A percentile compares a stretch with the other conserved stretches of the same genome.
Evolutionary conservation across 805 yeast genomes (phyloP).

Genomic region (Kuraishia cidri): DNA sequence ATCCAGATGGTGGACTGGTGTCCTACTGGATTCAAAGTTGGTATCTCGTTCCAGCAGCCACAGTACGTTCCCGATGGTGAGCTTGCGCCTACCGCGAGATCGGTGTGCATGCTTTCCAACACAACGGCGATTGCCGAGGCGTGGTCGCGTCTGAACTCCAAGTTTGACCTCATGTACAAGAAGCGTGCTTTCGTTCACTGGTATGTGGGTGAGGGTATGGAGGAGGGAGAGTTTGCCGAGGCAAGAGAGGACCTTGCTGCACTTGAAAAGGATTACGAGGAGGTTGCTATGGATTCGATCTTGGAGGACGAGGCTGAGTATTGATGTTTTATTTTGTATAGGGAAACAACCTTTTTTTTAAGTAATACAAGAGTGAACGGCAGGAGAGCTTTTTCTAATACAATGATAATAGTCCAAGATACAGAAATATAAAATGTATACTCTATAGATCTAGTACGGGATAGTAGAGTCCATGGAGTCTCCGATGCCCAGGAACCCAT

Average conservation of each 20-base stretch:
- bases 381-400: too few species aligned
- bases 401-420: too few species aligned
- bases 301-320: slow-evolving; percentile 44
- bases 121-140: slow-evolving; percentile 94
- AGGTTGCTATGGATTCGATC: slow-evolving; percentile 78
- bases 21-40: slow-evolving; percentile 94
- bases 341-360: too few species aligned
- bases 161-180: slow-evolving; percentile 89
- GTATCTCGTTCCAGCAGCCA: slow-evolving; percentile 91
- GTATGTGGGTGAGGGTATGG: slow-evolving; percentile 98
- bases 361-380: too few species aligned
- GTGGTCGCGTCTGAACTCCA: slow-evolving; percentile 86
- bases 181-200: slow-evolving; percentile 96
- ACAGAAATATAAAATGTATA: too few species aligned
- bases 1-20: slow-evolving; percentile 96
- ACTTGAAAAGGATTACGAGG: slow-evolving; percentile 84
- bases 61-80: slow-evolving; percentile 75
- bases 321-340: too few species aligned
- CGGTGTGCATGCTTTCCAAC: slow-evolving; percentile 88
- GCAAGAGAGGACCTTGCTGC: slow-evolving; percentile 94
- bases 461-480: too few species aligned
- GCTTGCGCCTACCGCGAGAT: slow-evolving; percentile 77
- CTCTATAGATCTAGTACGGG: too few species aligned
- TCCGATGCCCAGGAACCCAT: too few species aligned
- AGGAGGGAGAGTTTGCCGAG: slow-evolving; percentile 92